Percentiles rank a stretch among this genome's conserved stretches.
Evolutionary conservation across 176 grass and related monocot species (phyloP).

Genomic region (Tillandsia leiboldiana): DNA sequence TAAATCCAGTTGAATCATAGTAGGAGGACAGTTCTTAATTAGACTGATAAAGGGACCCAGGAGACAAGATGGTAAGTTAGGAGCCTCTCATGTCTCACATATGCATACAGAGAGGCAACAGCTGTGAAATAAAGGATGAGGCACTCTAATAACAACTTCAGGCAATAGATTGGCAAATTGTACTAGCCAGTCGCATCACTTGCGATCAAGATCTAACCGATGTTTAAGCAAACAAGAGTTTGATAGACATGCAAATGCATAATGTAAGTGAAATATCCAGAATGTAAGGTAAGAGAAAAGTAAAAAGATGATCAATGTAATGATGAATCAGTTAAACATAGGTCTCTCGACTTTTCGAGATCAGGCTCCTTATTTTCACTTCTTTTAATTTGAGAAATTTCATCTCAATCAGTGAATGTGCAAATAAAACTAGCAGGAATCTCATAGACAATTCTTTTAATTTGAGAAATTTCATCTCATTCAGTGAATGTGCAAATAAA

Average conservation of each 20-base stretch:
- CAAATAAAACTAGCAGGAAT: no score
- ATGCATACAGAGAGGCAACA: background rate
- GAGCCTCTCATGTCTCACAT: background rate
- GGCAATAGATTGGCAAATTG: background rate
- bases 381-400: no score
- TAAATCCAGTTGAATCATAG: background rate
- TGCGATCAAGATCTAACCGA: background rate
- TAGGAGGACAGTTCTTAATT: background rate
- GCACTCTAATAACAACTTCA: background rate
- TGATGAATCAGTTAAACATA: background rate
- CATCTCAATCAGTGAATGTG: no score
- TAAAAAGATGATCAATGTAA: background rate
- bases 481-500: no score
- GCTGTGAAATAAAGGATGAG: background rate
- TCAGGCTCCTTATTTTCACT: no score
- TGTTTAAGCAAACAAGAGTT: background rate
- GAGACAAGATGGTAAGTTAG: background rate
- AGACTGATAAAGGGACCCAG: background rate
- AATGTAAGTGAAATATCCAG: background rate
- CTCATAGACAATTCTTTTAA: no score
- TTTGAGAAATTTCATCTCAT: no score
- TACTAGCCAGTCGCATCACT: background rate
- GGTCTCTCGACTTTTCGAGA: no score
- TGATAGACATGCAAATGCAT: background rate
- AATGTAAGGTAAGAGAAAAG: background rate